Evolutionary conservation across 2,329 filamentous ascomycete genomes (phyloP).

Genomic region (Mycosphaerella sp.): DNA sequence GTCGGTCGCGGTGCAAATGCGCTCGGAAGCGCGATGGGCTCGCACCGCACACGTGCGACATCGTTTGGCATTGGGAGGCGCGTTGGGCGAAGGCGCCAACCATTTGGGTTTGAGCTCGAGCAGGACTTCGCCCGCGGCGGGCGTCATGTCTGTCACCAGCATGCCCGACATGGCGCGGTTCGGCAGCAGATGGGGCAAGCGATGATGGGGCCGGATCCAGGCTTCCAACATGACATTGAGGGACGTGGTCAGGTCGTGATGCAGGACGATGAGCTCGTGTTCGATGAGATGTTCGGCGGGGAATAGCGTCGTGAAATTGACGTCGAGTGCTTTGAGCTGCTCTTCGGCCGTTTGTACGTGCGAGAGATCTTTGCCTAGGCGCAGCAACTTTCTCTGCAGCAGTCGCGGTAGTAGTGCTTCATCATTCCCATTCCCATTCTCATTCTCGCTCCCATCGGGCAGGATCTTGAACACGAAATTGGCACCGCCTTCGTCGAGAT

Average conservation of each 20-base stretch:
- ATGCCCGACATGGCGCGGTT: slow-evolving; percentile 27
- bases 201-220: slow-evolving; percentile 22
- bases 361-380: slow-evolving; percentile 31
- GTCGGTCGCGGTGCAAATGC: slow-evolving; percentile 28
- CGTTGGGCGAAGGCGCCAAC: slow-evolving; percentile 43
- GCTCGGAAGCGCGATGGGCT: slow-evolving; percentile 29
- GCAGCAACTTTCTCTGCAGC: slow-evolving; percentile 27
- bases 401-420: slow-evolving; percentile 14
- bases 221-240: slow-evolving; percentile 25
- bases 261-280: slow-evolving; percentile 27
- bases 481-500: slow-evolving; percentile 35
- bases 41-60: slow-evolving; percentile 45
- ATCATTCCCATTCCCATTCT: neutral
- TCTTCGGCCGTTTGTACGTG: slow-evolving; percentile 27
- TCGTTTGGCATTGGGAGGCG: slow-evolving; percentile 35
- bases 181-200: slow-evolving; percentile 26
- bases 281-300: slow-evolving; percentile 28
- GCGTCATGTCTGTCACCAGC: slow-evolving; percentile 35
- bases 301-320: slow-evolving; percentile 29
- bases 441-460: neutral
- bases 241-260: slow-evolving; percentile 13
- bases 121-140: slow-evolving; percentile 22
- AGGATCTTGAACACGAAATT: slow-evolving; percentile 33
- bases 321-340: slow-evolving; percentile 25
- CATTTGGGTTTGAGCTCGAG: slow-evolving; percentile 46